These are phyloP conservation scores for Phoma sp. DNA, from an alignment of 2,329 filamentous ascomycete genomes.

Conservation along the genomic window DNA sequence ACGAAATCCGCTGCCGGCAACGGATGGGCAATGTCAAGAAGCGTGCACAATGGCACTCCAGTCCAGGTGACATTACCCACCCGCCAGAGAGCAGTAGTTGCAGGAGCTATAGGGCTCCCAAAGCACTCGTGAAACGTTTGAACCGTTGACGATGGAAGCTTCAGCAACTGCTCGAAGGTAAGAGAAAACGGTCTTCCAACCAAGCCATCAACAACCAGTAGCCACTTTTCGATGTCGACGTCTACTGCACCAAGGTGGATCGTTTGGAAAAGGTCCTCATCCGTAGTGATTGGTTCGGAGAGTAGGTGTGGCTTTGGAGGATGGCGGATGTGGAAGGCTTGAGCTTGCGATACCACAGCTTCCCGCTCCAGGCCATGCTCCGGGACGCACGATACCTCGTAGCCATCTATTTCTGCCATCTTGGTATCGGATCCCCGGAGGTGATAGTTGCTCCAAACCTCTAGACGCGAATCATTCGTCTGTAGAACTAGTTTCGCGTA, in stretches of 20 bases:
- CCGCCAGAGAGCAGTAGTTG: slow-evolving; percentile 37
- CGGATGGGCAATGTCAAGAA: slow-evolving; percentile 31
- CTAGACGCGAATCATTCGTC: too few relatives aligned
- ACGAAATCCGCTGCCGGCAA: slow-evolving; percentile 25
- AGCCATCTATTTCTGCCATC: neutral
- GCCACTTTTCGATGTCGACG: slow-evolving; percentile 37
- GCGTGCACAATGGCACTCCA: slow-evolving; percentile 34
- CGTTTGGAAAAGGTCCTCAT: slow-evolving; percentile 45
- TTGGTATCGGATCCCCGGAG: too few relatives aligned
- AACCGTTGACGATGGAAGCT: slow-evolving; percentile 32
- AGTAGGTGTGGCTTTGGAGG: slow-evolving; percentile 41
- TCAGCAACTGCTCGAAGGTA: slow-evolving; percentile 32
- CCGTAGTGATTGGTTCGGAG: slow-evolving; percentile 29
- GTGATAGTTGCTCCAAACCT: too few relatives aligned
- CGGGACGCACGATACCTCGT: slow-evolving; percentile 1
- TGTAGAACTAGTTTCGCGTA: too few relatives aligned
- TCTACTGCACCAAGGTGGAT: slow-evolving; percentile 47
- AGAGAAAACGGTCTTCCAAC: slow-evolving; percentile 38
- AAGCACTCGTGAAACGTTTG: slow-evolving; percentile 50
- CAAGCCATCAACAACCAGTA: slow-evolving; percentile 42
- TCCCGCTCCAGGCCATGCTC: slow-evolving; percentile 1
- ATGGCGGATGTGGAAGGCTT: slow-evolving; percentile 29
- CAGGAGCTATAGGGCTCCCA: slow-evolving; percentile 43
- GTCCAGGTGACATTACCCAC: slow-evolving; percentile 49
- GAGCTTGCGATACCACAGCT: slow-evolving; percentile 4